phyloP scores from a whole-genome alignment of 345 rosid genomes.

The Durio zibethinus region DNA sequence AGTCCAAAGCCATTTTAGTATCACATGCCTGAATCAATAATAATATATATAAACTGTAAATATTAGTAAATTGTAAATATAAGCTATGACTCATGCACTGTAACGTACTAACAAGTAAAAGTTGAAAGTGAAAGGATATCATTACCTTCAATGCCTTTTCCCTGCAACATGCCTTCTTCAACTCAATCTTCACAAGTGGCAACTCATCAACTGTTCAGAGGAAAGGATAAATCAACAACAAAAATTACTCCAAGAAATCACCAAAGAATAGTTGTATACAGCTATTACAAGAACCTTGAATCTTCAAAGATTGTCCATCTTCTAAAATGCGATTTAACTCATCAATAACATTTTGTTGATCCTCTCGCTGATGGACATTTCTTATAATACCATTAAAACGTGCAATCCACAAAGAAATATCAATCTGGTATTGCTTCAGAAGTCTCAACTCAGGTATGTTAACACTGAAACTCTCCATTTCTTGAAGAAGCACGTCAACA shows the following conservation, averaged over 20 bases:
- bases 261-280: conserved; percentile 10
- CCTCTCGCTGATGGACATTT: conserved; percentile 47
- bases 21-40: conserved; percentile 47
- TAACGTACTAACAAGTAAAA: conserved; percentile 3
- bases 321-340: conserved; percentile 58
- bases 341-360: conserved; percentile 55
- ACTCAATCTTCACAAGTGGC: conserved; percentile 66
- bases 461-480: conserved; percentile 45
- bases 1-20: conserved; percentile 51
- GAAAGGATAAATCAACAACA: conserved; percentile 8
- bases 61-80: neutral
- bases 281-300: conserved; percentile 52
- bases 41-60: neutral
- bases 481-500: conserved; percentile 57
- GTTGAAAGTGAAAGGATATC: neutral
- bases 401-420: conserved; percentile 58
- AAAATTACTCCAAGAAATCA: conserved; percentile 5
- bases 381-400: conserved; percentile 45
- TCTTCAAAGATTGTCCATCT: conserved; percentile 65
- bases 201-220: conserved; percentile 59
- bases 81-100: conserved; percentile 2
- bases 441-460: conserved; percentile 65
- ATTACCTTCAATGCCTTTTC: conserved; percentile 66
- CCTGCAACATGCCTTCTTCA: conserved; percentile 84
- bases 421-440: conserved; percentile 58